Evolutionary conservation across 306 rosid species (phyloP).

Genomic region (Glycine soja): DNA sequence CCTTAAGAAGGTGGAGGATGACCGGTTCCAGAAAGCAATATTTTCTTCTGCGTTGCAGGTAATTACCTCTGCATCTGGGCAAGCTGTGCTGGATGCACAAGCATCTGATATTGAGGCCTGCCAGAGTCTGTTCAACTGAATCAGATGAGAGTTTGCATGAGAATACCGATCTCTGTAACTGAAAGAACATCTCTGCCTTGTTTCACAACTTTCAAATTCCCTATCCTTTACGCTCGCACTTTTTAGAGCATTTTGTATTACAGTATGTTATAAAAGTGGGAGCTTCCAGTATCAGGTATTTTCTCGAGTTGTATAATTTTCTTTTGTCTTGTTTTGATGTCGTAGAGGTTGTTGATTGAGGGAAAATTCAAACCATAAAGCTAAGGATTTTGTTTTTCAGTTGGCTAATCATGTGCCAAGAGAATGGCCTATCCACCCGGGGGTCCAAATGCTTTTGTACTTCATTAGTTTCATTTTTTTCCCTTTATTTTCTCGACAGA

Average conservation of each 20-base stretch:
- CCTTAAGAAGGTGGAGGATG: constrained; percentile 75
- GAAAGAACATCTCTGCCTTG: constrained; percentile 53
- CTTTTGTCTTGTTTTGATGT: constrained; percentile 49
- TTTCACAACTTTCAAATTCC: constrained; percentile 46
- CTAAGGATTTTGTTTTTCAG: constrained; percentile 74
- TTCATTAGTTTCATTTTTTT: constrained; percentile 61
- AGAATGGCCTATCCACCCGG: constrained; percentile 60
- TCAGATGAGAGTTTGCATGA: constrained; percentile 38
- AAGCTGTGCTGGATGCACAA: constrained; percentile 72
- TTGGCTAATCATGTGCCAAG: constrained; percentile 61
- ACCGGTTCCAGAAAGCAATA: constrained; percentile 62
- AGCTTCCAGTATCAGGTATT: constrained; percentile 67
- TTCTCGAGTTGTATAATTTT: constrained; percentile 81
- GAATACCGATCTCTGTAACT: constrained; percentile 43
- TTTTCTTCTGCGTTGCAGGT: constrained; percentile 57
- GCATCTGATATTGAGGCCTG: constrained; percentile 91
- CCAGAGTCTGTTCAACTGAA: constrained; percentile 57
- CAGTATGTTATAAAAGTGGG: constrained; percentile 71
- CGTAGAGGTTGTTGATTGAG: constrained; percentile 71
- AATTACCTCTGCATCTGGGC: constrained; percentile 64
- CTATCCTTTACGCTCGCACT: constrained; percentile 44
- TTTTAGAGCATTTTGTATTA: constrained; percentile 60
- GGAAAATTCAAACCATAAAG: constrained; percentile 66
- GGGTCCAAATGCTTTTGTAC: constrained; percentile 71
- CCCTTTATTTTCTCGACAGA: constrained; percentile 51